Evolutionary conservation across 345 rosid genomes (phyloP), one percentile per base, ranked within the genome.

Genomic region (Corchorus olitorius): DNA sequence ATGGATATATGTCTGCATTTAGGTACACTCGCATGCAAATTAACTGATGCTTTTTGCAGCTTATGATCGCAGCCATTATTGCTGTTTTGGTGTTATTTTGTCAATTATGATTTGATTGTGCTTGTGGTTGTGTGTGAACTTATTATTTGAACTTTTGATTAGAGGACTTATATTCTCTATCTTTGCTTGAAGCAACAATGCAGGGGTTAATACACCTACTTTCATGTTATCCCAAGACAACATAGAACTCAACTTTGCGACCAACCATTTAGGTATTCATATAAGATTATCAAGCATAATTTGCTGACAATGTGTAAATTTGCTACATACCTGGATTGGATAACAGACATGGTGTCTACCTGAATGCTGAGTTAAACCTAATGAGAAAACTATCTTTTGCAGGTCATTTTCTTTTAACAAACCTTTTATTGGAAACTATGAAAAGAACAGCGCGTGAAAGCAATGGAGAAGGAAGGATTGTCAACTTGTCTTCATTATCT

Each of bases 401-500:
- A 89, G 95, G 97, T 74, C 96, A 91, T 85, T 93, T 91, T 85
- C 91, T 91, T 65, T 59, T 93, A 74, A 84, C 93, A 6, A 83
- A 81, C 45, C 94, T 89, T 78, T 81, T 91, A 77, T 78, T 91
- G 90, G 94, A 88, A 11, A 88, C 71, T 0, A 88, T 91, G 97
- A 93, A 87, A 84, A 84, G 81, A 61, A 86, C 96, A 48, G 86
- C 89, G 20, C 79, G 12, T 19, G 81, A 87, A 82, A 88, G 89
- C 77, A 81, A 60, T 54, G 89, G 65, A 79, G 94, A 89, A 87
- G 92, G 97, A 76, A 86, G 94, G 82, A 89, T 91, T 75, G 88
- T 89, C 13, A 83, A 80, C 22, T 88, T 93, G 10, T 80, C 97
- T 16, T 93, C 96, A 9, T 84, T 83, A 74, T 94, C 82, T 76